Evolutionary conservation across 495 filamentous ascomycete genomes (phyloP).

Genomic region (Penicillium fimorum): DNA sequence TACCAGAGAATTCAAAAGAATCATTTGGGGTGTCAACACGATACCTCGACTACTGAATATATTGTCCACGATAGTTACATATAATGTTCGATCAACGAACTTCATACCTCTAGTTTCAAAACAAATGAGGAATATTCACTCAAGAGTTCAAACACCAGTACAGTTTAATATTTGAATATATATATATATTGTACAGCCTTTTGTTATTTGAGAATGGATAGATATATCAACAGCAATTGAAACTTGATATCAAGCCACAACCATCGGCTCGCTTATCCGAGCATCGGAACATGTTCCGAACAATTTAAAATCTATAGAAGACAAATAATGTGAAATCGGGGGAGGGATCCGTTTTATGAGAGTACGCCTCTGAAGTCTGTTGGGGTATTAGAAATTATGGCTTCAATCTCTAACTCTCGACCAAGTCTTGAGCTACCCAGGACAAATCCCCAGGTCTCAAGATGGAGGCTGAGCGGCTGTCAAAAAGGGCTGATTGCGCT

Average conservation of each 20-base stretch:
- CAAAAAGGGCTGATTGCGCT: not conserved
- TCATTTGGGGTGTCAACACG: too few species aligned
- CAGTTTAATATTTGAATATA: not conserved
- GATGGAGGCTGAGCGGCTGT: not conserved
- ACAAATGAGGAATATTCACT: not conserved
- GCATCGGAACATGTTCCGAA: conserved; percentile 1
- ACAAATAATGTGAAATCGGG: not conserved
- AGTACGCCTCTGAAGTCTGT: too few species aligned
- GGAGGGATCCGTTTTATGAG: too few species aligned
- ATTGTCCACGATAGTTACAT: too few species aligned
- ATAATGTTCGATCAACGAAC: not conserved
- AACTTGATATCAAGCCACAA: not conserved
- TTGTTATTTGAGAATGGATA: not conserved
- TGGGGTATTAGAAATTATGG: too few species aligned
- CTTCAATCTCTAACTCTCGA: not conserved
- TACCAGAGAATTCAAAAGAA: too few species aligned
- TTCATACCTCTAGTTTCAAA: not conserved
- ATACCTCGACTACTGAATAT: too few species aligned
- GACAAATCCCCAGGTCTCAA: not conserved
- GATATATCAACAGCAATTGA: not conserved
- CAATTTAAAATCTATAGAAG: not conserved
- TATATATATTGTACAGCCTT: too few species aligned
- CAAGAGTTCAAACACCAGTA: not conserved
- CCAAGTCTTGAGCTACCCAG: not conserved
- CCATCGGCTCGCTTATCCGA: not conserved